Evolutionary conservation across 2,329 filamentous ascomycete genomes (phyloP).

Genomic region (Fusarium succisae): DNA sequence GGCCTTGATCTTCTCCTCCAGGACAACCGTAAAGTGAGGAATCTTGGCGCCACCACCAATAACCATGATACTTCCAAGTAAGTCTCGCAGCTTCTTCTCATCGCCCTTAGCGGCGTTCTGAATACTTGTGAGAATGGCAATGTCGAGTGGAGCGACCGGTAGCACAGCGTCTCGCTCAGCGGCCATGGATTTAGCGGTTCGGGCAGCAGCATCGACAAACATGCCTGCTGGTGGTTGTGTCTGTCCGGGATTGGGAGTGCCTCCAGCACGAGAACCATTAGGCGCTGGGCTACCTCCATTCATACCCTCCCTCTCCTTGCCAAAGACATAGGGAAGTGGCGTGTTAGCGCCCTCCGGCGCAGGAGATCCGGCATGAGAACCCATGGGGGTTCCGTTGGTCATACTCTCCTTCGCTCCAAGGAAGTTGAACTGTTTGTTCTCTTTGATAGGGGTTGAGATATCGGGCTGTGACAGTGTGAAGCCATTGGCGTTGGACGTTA

Average conservation of each 20-base stretch:
- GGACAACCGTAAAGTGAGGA: constrained; percentile 78
- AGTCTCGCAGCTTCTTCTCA: constrained; percentile 91
- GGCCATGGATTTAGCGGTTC: constrained; percentile 64
- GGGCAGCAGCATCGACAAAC: constrained; percentile 61
- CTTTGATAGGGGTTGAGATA: constrained; percentile 68
- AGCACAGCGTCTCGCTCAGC: constrained; percentile 81
- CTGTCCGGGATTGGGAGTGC: constrained; percentile 53
- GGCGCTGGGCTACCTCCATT: constrained; percentile 64
- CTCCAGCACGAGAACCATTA: constrained; percentile 60
- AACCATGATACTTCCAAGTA: constrained; percentile 89
- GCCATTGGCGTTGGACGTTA: constrained; percentile 58
- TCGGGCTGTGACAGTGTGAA: constrained; percentile 55
- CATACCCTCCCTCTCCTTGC: constrained; percentile 52
- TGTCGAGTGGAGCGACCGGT: constrained; percentile 84
- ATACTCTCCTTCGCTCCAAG: constrained; percentile 70
- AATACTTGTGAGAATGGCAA: constrained; percentile 89
- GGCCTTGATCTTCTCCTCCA: constrained; percentile 83
- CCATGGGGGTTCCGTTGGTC: constrained; percentile 80
- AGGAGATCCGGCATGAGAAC: constrained; percentile 88
- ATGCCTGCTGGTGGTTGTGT: constrained; percentile 54
- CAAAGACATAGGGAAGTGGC: constrained; percentile 68
- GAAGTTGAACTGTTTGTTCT: constrained; percentile 74
- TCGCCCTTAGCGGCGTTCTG: constrained; percentile 87
- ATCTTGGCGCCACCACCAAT: constrained; percentile 86
- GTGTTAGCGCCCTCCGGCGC: constrained; percentile 80